These are phyloP conservation scores for Mollisiaceae sp. DNA, from an alignment of 2,329 filamentous ascomycete genomes.

Conservation along the genomic window DNA sequence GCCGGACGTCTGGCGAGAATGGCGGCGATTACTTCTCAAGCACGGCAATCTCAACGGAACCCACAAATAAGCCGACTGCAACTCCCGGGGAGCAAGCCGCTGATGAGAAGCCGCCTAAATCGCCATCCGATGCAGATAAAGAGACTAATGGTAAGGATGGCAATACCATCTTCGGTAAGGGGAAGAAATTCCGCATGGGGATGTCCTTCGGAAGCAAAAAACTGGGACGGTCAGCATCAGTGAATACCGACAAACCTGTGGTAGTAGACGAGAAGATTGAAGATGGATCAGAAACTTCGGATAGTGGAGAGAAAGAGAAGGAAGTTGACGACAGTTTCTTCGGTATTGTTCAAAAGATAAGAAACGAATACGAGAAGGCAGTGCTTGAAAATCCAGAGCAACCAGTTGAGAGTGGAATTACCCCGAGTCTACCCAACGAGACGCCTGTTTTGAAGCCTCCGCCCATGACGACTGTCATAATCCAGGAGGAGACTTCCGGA, in stretches of 20 bases:
- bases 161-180: slow-evolving; percentile 75
- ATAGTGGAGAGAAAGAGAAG: slow-evolving; percentile 64
- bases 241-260: slow-evolving; percentile 73
- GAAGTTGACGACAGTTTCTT: slow-evolving; percentile 77
- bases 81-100: slow-evolving; percentile 51
- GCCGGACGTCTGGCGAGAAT: slow-evolving; percentile 65
- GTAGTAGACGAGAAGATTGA: slow-evolving; percentile 78
- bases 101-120: slow-evolving; percentile 51
- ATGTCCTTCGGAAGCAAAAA: slow-evolving; percentile 85
- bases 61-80: slow-evolving; percentile 51
- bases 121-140: slow-evolving; percentile 62
- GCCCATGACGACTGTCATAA: slow-evolving; percentile 67
- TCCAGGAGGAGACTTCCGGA: slow-evolving; percentile 71
- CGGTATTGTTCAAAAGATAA: slow-evolving; percentile 75
- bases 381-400: slow-evolving; percentile 59
- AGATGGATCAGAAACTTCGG: slow-evolving; percentile 60
- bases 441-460: slow-evolving; percentile 79
- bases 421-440: slow-evolving; percentile 72
- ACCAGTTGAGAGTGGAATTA: slow-evolving; percentile 65
- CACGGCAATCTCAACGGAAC: slow-evolving; percentile 54
- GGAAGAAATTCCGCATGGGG: slow-evolving; percentile 77
- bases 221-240: slow-evolving; percentile 70
- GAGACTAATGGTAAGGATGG: slow-evolving; percentile 65
- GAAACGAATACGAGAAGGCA: slow-evolving; percentile 73
- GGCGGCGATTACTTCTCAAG: slow-evolving; percentile 78